phyloP scores from a whole-genome alignment of 192 early-diverging fungal genomes.

The Lunasporangiospora selenospora region DNA sequence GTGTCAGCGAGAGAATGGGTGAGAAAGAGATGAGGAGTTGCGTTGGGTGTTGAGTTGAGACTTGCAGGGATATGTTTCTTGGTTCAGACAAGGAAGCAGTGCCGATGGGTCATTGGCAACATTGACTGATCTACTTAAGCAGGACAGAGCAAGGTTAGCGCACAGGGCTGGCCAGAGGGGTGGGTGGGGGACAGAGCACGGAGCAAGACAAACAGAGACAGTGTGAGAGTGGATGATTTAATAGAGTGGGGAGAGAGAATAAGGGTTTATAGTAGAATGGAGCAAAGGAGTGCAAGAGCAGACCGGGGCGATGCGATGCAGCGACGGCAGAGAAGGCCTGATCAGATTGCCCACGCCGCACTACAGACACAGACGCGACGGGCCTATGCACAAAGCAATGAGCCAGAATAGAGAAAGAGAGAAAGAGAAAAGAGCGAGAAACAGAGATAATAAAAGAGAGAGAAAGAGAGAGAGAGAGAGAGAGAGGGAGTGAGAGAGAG shows the following conservation, averaged over 20 bases:
- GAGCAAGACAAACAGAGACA: background rate
- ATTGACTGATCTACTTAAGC: background rate
- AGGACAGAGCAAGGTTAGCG: background rate
- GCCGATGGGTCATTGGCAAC: constrained; percentile 18
- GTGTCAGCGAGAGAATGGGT: no score
- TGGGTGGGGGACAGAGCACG: background rate
- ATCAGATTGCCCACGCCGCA: background rate
- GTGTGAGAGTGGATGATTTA: background rate
- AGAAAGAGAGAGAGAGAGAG: background rate
- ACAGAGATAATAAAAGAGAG: background rate
- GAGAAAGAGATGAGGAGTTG: no score
- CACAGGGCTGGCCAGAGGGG: background rate
- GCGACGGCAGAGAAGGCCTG: background rate
- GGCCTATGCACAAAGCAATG: background rate
- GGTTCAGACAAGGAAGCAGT: constrained; percentile 5
- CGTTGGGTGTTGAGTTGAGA: no score
- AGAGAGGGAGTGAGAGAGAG: background rate
- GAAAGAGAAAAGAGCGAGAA: background rate
- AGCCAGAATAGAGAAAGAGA: background rate
- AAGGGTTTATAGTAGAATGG: no score
- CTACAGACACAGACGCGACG: background rate
- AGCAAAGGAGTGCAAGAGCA: no score
- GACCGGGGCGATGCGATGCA: background rate
- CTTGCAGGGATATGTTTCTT: no score
- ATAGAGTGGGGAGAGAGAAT: background rate